Percentiles rank a stretch among this genome's conserved stretches.
phyloP scores from a whole-genome alignment of 345 rosid genomes.

The Combretum micranthum region DNA sequence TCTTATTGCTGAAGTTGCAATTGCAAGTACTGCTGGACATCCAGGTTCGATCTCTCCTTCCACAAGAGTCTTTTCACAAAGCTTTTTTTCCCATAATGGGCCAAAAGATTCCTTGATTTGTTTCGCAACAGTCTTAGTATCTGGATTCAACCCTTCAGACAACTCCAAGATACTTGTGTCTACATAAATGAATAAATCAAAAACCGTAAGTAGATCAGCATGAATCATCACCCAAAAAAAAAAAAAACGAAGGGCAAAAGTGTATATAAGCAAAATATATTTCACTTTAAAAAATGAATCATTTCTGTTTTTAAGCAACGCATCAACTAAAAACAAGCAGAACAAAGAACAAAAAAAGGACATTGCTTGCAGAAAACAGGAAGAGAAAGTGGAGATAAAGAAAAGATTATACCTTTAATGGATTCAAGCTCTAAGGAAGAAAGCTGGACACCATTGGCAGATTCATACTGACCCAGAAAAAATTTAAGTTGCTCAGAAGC shows the following conservation, averaged over 20 bases:
- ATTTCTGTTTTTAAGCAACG: not conserved
- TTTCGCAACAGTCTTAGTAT: conserved; percentile 37
- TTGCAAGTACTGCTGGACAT: conserved; percentile 57
- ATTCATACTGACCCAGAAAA: conserved; percentile 45
- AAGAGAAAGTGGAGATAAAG: not conserved
- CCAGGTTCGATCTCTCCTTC: conserved; percentile 60
- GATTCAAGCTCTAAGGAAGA: conserved; percentile 71
- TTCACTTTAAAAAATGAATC: no score
- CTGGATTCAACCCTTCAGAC: conserved; percentile 30
- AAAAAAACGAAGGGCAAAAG: not conserved
- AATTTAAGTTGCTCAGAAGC: conserved; percentile 44
- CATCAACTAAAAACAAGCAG: not conserved
- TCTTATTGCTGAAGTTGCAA: conserved; percentile 70
- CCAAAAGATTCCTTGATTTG: conserved; percentile 56
- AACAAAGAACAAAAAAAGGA: not conserved
- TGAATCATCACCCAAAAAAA: no score
- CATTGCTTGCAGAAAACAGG: not conserved
- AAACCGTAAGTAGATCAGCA: not conserved
- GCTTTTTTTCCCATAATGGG: conserved; percentile 49
- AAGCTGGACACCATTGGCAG: conserved; percentile 47
- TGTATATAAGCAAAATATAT: not conserved
- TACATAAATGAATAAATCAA: conserved; percentile 12
- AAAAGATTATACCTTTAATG: conserved; percentile 32
- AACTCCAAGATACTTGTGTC: conserved; percentile 56
- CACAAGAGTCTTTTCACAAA: conserved; percentile 36